Evolutionary conservation across 805 yeast species (phyloP).

Genomic region (Yamadazyma scolyti): DNA sequence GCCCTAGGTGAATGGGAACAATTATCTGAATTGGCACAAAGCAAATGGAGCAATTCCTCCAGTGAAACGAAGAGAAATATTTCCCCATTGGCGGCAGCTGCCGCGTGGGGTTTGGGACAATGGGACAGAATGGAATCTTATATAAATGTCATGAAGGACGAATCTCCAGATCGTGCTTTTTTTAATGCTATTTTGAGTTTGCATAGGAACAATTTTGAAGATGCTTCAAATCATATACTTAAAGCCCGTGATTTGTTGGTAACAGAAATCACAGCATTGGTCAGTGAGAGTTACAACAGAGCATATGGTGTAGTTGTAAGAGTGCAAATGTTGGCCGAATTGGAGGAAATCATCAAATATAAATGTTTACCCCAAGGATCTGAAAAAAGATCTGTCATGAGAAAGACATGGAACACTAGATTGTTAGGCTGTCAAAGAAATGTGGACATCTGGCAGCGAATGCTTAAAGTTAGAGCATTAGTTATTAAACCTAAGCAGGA

Average conservation of each 20-base stretch:
- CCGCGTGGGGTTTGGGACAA: constrained; percentile 96
- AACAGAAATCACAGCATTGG: constrained; percentile 90
- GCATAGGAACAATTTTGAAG: constrained; percentile 81
- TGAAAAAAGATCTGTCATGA: constrained; percentile 70
- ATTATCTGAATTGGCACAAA: constrained; percentile 76
- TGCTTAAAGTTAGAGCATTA: constrained; percentile 86
- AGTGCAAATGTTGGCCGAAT: constrained; percentile 94
- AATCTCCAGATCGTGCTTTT: constrained; percentile 92
- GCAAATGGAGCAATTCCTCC: constrained; percentile 76
- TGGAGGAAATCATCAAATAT: constrained; percentile 90
- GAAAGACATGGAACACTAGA: constrained; percentile 92
- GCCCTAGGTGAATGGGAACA: constrained; percentile 99
- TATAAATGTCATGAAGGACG: constrained; percentile 83
- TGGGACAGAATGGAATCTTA: constrained; percentile 97
- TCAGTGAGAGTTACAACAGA: constrained; percentile 92
- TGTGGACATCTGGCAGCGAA: constrained; percentile 98
- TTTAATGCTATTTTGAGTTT: constrained; percentile 86
- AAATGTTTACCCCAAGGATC: constrained; percentile 82
- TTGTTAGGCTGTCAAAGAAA: constrained; percentile 91
- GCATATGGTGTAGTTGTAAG: constrained; percentile 96
- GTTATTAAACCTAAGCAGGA: constrained; percentile 95
- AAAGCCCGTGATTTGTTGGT: constrained; percentile 86
- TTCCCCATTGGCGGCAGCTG: constrained; percentile 98
- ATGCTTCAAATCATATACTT: constrained; percentile 73
- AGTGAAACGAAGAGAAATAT: constrained; percentile 74